Evolutionary conservation across 345 rosid species (phyloP), one percentile per base, ranked within the genome.

Genomic region (Excoecaria cochinchinensis): DNA sequence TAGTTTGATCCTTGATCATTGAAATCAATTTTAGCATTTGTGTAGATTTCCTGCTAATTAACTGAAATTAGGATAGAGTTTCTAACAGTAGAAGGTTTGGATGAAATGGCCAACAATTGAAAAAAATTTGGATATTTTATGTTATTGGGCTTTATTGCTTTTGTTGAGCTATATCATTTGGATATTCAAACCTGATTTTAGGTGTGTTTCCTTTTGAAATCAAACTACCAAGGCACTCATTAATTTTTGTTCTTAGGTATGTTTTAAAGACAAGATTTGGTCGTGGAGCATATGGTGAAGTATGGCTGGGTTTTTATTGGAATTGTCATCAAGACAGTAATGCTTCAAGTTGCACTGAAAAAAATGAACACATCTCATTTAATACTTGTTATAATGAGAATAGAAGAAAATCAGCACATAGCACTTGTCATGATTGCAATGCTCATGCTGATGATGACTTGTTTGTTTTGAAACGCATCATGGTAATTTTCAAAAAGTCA

Each of bases 201-300:
- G 50, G 60, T 39, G 53, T 56, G 8, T 71, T 70, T 70, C 63
- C 71, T 67, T 72, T 75, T 70, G n/a, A n/a, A 40, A 71, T 31
- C 44, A 56, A 60, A 51, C 38, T 31, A 61, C 77, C 74, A 52
- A 74, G 25, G 64, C 58, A 48, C 22, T 67, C 66, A 44, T 71
- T 9, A 77, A 62, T 77, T 64, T 60, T 83, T 68, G 70, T 80
- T 73, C 40, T 53, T 82, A 94, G 98, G 82, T 94, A 94, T 83
- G 82, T 85, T 67, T 82, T 94, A 71, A 92, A 91, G 90, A 94
- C 86, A 86, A 86, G 90, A 80, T 91, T 85, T 87, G 98, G 93
- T 63, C 97, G 88, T 38, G 98, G 98, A 83, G 87, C 97, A 69
- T 90, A 90, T 77, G 98, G 97, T 65, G 98, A 94, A 84, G 98